Evolutionary conservation across 176 grass and related monocot genomes (phyloP).

Genomic region (Ananas comosus): DNA sequence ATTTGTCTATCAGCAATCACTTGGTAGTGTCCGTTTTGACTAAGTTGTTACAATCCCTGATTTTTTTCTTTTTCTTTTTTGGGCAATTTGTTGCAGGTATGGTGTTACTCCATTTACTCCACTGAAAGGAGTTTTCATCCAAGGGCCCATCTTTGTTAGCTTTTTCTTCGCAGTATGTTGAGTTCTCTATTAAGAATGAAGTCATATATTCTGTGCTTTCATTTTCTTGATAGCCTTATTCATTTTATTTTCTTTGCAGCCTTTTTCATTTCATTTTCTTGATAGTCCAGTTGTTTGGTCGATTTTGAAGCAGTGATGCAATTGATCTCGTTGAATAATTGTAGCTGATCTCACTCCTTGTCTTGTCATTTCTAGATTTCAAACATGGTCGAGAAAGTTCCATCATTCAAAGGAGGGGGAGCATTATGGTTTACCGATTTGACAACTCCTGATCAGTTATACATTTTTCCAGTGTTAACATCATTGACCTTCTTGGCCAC

Average conservation of each 20-base stretch:
- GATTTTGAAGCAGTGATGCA: background rate
- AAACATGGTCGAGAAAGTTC: constrained; percentile 93
- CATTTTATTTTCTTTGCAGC: too few relatives aligned
- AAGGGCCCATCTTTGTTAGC: constrained; percentile 80
- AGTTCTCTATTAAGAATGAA: background rate
- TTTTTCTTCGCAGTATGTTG: constrained; percentile 91
- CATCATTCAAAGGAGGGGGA: constrained; percentile 88
- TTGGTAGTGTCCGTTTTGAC: constrained; percentile 9
- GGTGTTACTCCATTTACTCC: constrained; percentile 74
- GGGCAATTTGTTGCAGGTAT: constrained; percentile 38
- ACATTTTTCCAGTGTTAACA: constrained; percentile 64
- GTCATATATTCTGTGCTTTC: constrained; percentile 2
- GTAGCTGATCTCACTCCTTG: background rate
- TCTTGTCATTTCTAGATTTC: constrained; percentile 42
- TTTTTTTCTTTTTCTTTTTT: constrained; percentile 1
- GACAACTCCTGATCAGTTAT: constrained; percentile 67
- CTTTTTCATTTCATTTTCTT: too few relatives aligned
- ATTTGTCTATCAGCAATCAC: too few relatives aligned
- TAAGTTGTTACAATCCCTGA: constrained; percentile 10
- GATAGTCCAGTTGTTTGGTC: background rate
- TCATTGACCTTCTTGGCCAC: constrained; percentile 52
- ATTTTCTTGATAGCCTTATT: background rate
- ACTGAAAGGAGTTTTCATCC: constrained; percentile 66
- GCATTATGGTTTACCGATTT: constrained; percentile 90
- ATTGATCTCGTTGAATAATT: background rate